Percentiles rank a stretch among this genome's conserved stretches.
Conservation (phyloP, 768 basidiomycete species). For the Roridomyces roridus region DNA sequence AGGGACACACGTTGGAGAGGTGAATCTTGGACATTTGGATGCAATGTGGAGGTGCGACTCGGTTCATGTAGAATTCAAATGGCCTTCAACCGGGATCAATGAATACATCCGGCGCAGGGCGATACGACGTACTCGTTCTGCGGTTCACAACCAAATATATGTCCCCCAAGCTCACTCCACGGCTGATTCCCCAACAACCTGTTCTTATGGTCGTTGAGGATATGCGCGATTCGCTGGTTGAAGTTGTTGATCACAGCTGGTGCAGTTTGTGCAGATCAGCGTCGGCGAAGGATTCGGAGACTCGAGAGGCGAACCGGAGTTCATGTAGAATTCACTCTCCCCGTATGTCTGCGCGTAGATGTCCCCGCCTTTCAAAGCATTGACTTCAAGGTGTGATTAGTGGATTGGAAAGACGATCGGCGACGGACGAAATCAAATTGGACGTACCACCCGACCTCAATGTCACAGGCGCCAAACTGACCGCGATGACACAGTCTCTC, state of each 20-base stretch:
- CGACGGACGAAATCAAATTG: too few relatives aligned
- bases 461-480: conserved; percentile 20
- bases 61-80: too few relatives aligned
- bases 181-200: conserved; percentile 36
- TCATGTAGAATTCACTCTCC: conserved; percentile 39
- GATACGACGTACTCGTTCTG: conserved; percentile 37
- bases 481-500: conserved; percentile 23
- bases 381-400: conserved; percentile 37
- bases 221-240: conserved; percentile 40
- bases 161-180: conserved; percentile 41
- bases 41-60: too few relatives aligned
- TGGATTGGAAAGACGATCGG: too few relatives aligned
- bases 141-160: conserved; percentile 46
- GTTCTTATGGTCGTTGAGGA: conserved; percentile 43
- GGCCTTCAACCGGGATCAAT: conserved; percentile 19
- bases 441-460: not conserved
- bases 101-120: not conserved
- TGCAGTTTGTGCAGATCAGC: not conserved
- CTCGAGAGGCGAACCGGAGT: conserved; percentile 18
- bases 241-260: conserved; percentile 35
- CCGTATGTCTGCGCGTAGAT: conserved; percentile 39
- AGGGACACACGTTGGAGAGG: too few relatives aligned
- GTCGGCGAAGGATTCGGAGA: not conserved
- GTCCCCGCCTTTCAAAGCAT: conserved; percentile 37
- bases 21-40: too few relatives aligned